Evolutionary conservation across 2,329 filamentous ascomycete genomes (phyloP), one percentile per base, ranked within the genome.

Genomic region (Pezicula rhizophila): DNA sequence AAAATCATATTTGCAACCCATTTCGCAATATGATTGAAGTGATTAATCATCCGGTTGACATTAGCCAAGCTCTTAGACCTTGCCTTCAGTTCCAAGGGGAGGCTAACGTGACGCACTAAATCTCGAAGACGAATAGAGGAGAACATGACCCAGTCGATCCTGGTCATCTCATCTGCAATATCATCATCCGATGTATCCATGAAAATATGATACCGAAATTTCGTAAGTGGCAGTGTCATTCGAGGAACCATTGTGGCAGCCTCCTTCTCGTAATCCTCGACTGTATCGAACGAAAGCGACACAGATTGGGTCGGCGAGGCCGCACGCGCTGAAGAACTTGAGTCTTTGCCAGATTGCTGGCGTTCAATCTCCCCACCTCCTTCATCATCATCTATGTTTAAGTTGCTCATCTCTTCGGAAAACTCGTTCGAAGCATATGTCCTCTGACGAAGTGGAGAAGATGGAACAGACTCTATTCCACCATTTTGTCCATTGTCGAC

Each of bases 131-230:
- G 84, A 53, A 97, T 96, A 1, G 90, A 91, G 46, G 88, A 95
- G 67, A 96, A 97, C 86, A 97, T 93, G 66, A 95, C 84, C 92
- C 92, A 97, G 69, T 99, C 93, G 48, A 99, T 95, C 52, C 92
- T 79, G 4, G 93, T 97, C 61, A 99, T 78, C 67, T 99, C 93
- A 51, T 86, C 84, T 14, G 92, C 92, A 57, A 97, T 85, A 43
- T 89, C 81, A 52, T 95, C 88, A 46, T 95, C 86, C 1, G 87
- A 77, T 20, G 85, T 85, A 33, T 88, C 87, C 84, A 97, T 95
- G 57, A 97, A 87, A 45, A 86, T 82, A 57, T 91, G 89, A 75
- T 93, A 99, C 52, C 93, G 87, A 38, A 85, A 75, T 66, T 97
- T 97, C 57, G 84, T 87, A 52, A 96, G 77, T 1, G 83, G 78